Evolutionary conservation across 1,139 yeast genomes (phyloP), one percentile per base, ranked within the genome.

Genomic region (Arxiozyma bovina): DNA sequence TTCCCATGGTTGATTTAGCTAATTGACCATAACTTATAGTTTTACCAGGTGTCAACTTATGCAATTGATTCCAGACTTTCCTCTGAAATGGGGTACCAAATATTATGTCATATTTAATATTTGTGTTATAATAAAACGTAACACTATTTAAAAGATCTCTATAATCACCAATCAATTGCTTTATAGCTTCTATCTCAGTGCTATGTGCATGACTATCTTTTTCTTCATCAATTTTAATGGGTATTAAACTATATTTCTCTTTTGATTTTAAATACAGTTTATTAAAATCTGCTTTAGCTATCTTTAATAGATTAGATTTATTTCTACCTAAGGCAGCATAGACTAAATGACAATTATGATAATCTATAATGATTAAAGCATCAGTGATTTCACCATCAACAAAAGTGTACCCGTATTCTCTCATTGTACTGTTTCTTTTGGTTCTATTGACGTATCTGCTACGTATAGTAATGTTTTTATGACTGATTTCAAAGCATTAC

Each of bases 71-170:
- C 69, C 70, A 67, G 4, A 64, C 66, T 42, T 54, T 52, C 44
- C 57, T 55, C 51, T 67, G 67, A 42, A 67, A 65, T 7, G 55
- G 50, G 1, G 70, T 66, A 18, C 70, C 70, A 50, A 61, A 58
- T 17, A 66, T 50, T 27, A 54, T 60, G 49, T 64, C 68, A 52
- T 56, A 58, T 18, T 51, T 45, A 22, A 58, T 54, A 3, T 30
- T 38, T 25, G 30, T 8, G 34, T 43, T 27, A 17, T 30, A 42
- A 23, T 49, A 42, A 49, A 43, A 42, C 12, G 34, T 27, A 30
- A 30, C 43, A 21, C 42, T 20, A 34, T 43, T 34, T 22, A 49
- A 20, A 21, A 49, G 12, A 22, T 43, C 17, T 20, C 38, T 30
- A 43, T 43, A 49, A 21, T 34, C 20, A 7, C 21, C 34, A 4